Conservation (phyloP, 106 monocot species). For the Gastrodia elata region DNA sequence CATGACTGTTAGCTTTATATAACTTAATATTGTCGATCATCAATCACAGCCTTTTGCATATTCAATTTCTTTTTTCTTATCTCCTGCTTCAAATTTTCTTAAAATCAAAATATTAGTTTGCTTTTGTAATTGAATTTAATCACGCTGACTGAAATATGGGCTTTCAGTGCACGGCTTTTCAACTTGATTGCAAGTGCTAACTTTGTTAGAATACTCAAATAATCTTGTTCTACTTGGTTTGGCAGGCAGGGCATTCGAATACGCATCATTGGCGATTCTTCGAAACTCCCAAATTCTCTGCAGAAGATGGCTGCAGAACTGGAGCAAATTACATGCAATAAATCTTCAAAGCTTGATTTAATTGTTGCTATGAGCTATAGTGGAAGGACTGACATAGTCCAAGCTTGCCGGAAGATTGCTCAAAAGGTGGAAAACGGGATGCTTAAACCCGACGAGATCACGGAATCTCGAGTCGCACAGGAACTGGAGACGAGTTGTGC, state of each 20-base stretch:
- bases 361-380: slow-evolving; percentile 68
- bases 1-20: too few relatives aligned
- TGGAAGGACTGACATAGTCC: slow-evolving; percentile 52
- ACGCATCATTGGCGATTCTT: slow-evolving; percentile 52
- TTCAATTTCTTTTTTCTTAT: too few relatives aligned
- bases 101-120: background rate
- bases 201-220: background rate
- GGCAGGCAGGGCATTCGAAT: slow-evolving; percentile 53
- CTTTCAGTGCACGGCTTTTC: background rate
- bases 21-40: too few relatives aligned
- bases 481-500: slow-evolving; percentile 46
- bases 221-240: background rate
- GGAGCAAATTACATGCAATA: slow-evolving; percentile 30
- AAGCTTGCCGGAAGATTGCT: slow-evolving; percentile 58
- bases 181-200: background rate
- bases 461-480: slow-evolving; percentile 39
- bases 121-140: background rate
- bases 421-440: slow-evolving; percentile 33
- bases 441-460: slow-evolving; percentile 46
- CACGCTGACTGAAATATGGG: too few relatives aligned
- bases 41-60: too few relatives aligned
- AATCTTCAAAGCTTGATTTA: slow-evolving; percentile 38
- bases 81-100: too few relatives aligned
- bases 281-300: slow-evolving; percentile 45
- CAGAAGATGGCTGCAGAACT: slow-evolving; percentile 36